Base-by-base conservation (phyloP, 2,329 filamentous ascomycete genomes). In the Cordyceps militaris region DNA sequence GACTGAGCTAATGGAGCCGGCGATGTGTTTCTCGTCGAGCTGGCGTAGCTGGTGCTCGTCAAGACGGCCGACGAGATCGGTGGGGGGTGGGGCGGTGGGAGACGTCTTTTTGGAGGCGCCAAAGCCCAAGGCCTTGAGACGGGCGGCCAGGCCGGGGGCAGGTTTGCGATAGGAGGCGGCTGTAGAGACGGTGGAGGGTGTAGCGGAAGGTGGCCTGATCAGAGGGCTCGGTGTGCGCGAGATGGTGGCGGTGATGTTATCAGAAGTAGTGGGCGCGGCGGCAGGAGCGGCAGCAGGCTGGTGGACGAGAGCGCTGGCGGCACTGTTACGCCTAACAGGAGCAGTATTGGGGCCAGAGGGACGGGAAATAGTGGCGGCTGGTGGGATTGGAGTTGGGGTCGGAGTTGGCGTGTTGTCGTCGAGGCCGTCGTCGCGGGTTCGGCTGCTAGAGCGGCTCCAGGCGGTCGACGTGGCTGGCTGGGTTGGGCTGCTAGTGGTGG, bases 41-140 rank as follows among this genome's bases (percentile, higher is more conserved):
- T 84, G 79, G 63, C 83, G 81, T 59, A 91, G 78, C 65, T 89
- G 86, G 63, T 85, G 78, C 70, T 89, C 84, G 65, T 87, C 79
- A 56, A 91, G 83, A 60, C 87, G 84, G 63, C 87, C 87, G 65
- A 89, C 78, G 66, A 74, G 72, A 52, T 81, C 78, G 69, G 68
- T 66, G 24, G 70, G 63, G 16, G 63, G 48, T 34, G 59, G 38
- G 23, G 62, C 59, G 19, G 64, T 59, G 54, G 62, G 58, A 48
- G 67, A 67, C 61, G 72, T 64, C 59, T 74, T 73, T 61, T 73
- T 74, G 53, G 70, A 61, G 26, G 71, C 70, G 58, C 81, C 81
- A 61, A 87, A 85, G 40, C 84, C 83, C 46, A 87, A 74, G 43
- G 84, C 84, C 66, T 84, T 85, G 57, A 87, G 77, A 67, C 84